Base-by-base conservation (phyloP, 1,284 basidiomycete species). In the Leccinum laetum region DNA sequence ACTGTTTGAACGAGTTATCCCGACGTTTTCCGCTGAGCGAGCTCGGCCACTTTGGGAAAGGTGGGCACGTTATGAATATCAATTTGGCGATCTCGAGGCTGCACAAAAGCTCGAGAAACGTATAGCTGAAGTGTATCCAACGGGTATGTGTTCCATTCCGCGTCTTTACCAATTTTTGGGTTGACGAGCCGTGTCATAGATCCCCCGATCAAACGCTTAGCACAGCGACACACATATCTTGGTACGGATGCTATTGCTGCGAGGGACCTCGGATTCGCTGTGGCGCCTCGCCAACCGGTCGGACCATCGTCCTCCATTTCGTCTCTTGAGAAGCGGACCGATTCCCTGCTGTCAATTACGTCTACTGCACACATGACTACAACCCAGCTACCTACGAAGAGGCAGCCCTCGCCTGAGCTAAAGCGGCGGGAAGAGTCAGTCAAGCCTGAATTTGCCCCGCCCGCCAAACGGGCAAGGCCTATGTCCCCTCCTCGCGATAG, bases 21-120 rank as follows among this genome's bases (percentile, higher is more conserved):
- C 85, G 6, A 90, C 86, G 11, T 95, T 99, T 75, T 77, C 91
- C 1, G 82, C 95, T 5, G 92, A 94, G 49, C 86, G 88, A 52
- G 94, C 95, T 11, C 84, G 93, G 56, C 88, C 92, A 0, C 83
- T 99, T 14, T 99, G 96, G 96, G 94, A 98, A 72, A 87, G 93
- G 58, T 99, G 97, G 98, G 90, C 94, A 3, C 85, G 91, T 65
- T 98, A 98, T 79, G 96, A 98, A 78, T 98, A 97, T 80, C 91
- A 94, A 74, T 99, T 94, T 75, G 95, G 95, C 24, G 95, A 98
- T 78, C 82, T 96, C n/a, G 88, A 93, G 58, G 92, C 93, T 2
- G 89, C 94, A 9, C 89, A 92, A 68, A 95, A 96, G 77, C 86
- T 99, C 60, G 96, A 98, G 76, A 87, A 90, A 67, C 87, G 97